Evolutionary conservation across 2,329 filamentous ascomycete genomes (phyloP).

Genomic region (Didymella pomorum): DNA sequence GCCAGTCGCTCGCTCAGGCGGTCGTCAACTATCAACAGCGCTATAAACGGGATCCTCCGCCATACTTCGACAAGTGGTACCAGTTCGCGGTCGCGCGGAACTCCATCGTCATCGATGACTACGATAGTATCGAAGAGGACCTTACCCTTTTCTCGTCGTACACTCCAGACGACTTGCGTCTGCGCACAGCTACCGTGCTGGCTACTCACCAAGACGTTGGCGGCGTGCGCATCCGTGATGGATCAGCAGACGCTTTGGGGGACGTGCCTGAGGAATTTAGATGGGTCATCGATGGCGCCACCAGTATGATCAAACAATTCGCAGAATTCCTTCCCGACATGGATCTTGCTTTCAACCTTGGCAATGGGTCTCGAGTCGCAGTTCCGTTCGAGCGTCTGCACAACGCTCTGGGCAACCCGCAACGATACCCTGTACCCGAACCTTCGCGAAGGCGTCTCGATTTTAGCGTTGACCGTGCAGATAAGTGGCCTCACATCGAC

Average conservation of each 20-base stretch:
- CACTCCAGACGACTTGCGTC: constrained; percentile 59
- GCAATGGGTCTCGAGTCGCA: constrained; percentile 66
- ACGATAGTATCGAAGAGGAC: constrained; percentile 66
- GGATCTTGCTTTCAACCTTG: constrained; percentile 70
- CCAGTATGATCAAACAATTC: constrained; percentile 60
- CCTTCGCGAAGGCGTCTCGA: constrained; percentile 33
- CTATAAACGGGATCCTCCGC: constrained; percentile 64
- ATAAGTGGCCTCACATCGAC: constrained; percentile 47
- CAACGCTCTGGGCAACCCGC: constrained; percentile 37
- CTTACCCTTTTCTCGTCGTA: constrained; percentile 64
- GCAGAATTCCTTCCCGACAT: constrained; percentile 66
- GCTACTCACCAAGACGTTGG: constrained; percentile 64
- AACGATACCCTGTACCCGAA: constrained; percentile 34
- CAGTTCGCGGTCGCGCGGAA: constrained; percentile 61
- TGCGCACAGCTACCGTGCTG: constrained; percentile 61
- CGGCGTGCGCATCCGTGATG: constrained; percentile 64
- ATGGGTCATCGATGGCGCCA: constrained; percentile 66
- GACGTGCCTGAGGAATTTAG: constrained; percentile 63
- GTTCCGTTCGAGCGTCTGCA: constrained; percentile 55
- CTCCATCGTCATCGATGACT: constrained; percentile 66
- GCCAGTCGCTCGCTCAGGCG: constrained; percentile 59
- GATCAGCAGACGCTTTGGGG: constrained; percentile 52
- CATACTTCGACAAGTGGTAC: constrained; percentile 68
- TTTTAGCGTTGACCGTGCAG: constrained; percentile 51
- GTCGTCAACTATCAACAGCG: constrained; percentile 61